Evolutionary conservation across 176 grass and related monocot species (phyloP), one percentile per base, ranked within the genome.

Genomic region (Oryza glumipatula): DNA sequence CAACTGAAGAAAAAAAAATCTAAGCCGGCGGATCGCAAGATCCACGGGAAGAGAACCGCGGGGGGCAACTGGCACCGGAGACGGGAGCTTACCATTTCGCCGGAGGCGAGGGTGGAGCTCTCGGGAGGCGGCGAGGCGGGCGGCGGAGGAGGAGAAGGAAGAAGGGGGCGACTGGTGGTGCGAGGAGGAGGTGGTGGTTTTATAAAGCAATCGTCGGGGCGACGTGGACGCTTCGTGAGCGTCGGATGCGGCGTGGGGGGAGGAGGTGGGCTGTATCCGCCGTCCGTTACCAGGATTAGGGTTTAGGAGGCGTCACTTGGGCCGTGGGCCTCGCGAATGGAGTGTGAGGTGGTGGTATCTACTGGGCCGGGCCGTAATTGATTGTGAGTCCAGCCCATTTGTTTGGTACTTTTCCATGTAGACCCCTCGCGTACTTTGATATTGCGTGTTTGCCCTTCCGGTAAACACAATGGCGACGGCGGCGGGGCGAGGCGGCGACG

Each of bases 51-150:
- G 5, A 54, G 46, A 76, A 17, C 26, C 21, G n/a, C 16, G 1
- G 32, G 49, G 16, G 6, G 30, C 2, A 1, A 14, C 21, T 21
- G 6, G 36, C 0, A 23, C 7, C 43, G 33, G 67, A 33, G 54
- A 23, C 2, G 9, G 60, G 30, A 32, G 3, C 73, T 67, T 44
- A 92, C 90, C 90, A 92, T 92, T 91, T 84, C 72, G 81, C 52
- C 85, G 89, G 76, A 32, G 68, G 80, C 70, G 70, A 71, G 82
- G 64, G 82, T 85, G 78, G 90, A 19, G 78, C 67, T 86, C 66
- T 86, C 66, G 90, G 72, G 86, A 83, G 82, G 51, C 30, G 33
- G 48, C 77, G 63, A 48, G 6, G 78, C 9, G 48, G 8, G 16
- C 8, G 26, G 7, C 39, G 39, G 39, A 3, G 43, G 19, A n/a